phyloP scores from a whole-genome alignment of 1,284 basidiomycete species.

The Golubevia sp. region DNA sequence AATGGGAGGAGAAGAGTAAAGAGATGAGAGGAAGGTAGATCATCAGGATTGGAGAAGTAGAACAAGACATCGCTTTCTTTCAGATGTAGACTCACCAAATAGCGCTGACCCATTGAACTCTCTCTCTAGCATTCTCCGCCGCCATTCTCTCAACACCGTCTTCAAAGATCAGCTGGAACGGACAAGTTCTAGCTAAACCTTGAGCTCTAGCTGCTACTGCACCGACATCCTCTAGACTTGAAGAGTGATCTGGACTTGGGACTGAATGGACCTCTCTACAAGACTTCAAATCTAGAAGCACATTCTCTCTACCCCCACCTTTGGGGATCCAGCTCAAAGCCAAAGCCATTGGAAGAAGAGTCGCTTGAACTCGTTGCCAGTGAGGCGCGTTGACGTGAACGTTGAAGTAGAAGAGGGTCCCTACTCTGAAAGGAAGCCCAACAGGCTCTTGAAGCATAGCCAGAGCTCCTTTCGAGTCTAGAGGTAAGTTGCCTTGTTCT shows the following conservation, averaged over 20 bases:
- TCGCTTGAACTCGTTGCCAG: constrained; percentile 41
- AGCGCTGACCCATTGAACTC: constrained; percentile 39
- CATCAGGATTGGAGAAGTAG: too few species aligned
- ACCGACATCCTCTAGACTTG: constrained; percentile 27
- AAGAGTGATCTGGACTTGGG: constrained; percentile 36
- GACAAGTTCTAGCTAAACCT: constrained; percentile 25
- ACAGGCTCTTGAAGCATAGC: constrained; percentile 13
- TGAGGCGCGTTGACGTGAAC: constrained; percentile 30
- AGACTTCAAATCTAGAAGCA: constrained; percentile 35
- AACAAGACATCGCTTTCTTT: too few species aligned
- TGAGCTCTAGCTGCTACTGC: constrained; percentile 28
- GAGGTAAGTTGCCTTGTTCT: constrained; percentile 26
- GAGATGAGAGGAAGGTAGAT: too few species aligned
- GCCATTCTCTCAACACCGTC: constrained; percentile 50
- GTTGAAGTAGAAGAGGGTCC: constrained; percentile 42
- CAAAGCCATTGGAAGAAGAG: constrained; percentile 32
- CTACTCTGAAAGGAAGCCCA: constrained; percentile 25
- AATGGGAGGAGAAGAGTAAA: too few species aligned
- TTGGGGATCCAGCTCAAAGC: constrained; percentile 51
- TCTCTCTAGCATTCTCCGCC: constrained; percentile 31
- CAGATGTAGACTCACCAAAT: constrained; percentile 15
- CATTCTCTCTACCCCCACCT: constrained; percentile 42
- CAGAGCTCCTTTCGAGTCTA: constrained; percentile 22
- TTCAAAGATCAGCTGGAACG: constrained; percentile 52
- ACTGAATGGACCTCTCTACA: constrained; percentile 50